Evolutionary conservation across 1,139 yeast species (phyloP).

Genomic region (Magnusiomyces magnusii): DNA sequence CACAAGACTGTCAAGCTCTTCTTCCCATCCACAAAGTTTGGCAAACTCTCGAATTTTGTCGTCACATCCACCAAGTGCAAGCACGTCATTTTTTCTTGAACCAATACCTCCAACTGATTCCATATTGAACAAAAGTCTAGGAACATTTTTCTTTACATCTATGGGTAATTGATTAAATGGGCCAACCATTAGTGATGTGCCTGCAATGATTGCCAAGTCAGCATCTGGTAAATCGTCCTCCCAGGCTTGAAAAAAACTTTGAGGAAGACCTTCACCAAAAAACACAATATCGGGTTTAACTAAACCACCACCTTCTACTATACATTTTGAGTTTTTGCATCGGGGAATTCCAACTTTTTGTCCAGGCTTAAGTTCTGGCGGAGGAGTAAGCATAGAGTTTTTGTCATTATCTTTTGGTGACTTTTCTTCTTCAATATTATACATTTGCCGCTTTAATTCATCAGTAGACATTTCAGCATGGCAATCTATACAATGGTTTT

Average conservation of each 20-base stretch:
- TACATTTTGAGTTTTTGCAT: conserved; percentile 42
- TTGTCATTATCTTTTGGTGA: background rate
- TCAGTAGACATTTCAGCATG: conserved; percentile 45
- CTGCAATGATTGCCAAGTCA: conserved; percentile 83
- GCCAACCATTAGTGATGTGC: conserved; percentile 79
- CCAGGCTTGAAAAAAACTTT: conserved; percentile 47
- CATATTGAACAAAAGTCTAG: conserved; percentile 62
- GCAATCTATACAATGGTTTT: conserved; percentile 77
- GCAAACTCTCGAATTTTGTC: conserved; percentile 48
- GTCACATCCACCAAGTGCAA: conserved; percentile 60
- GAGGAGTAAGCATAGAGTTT: conserved; percentile 9
- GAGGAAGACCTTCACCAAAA: conserved; percentile 83
- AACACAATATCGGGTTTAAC: conserved; percentile 93
- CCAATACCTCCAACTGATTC: conserved; percentile 66
- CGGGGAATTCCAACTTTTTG: conserved; percentile 41
- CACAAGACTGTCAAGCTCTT: conserved; percentile 39
- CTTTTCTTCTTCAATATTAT: conserved; percentile 18
- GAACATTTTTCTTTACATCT: conserved; percentile 44
- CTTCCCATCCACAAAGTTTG: conserved; percentile 54
- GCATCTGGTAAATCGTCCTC: conserved; percentile 43
- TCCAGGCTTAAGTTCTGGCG: conserved; percentile 21
- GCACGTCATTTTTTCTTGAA: conserved; percentile 50
- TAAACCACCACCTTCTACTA: conserved; percentile 39
- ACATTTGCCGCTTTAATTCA: conserved; percentile 42
- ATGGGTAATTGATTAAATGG: conserved; percentile 84